Conservation (phyloP, 495 filamentous ascomycete genomes). For the Neurospora sp. region DNA sequence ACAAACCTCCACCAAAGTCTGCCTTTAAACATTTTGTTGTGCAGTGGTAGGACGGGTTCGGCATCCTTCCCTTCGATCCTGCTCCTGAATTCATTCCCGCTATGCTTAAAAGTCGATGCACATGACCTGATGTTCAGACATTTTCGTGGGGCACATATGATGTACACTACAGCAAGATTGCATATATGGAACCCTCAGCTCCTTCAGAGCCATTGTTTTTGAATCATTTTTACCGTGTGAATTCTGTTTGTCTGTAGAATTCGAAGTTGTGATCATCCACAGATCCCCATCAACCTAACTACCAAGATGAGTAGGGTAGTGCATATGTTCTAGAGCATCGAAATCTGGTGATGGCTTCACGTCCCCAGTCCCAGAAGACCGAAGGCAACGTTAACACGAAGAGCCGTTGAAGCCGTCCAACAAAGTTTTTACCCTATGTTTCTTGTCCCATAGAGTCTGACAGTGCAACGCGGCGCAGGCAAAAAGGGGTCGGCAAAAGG, state of each 20-base stretch:
- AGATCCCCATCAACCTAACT: neutral
- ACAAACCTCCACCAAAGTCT: neutral
- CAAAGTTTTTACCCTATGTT: neutral
- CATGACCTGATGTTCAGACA: neutral
- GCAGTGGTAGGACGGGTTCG: neutral
- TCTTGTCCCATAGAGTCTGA: neutral
- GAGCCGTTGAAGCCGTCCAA: neutral
- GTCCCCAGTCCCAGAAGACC: neutral
- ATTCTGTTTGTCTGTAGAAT: neutral
- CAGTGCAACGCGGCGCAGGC: neutral
- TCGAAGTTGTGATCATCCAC: neutral
- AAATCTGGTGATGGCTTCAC: neutral
- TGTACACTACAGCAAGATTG: neutral
- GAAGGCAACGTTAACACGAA: neutral
- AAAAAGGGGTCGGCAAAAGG: slow-evolving; percentile 1
- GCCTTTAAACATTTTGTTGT: neutral
- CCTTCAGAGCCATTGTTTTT: neutral
- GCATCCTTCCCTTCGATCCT: neutral
- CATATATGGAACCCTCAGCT: neutral
- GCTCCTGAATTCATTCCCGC: neutral
- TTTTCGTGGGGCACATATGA: neutral
- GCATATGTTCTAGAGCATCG: neutral
- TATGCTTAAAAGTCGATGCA: neutral
- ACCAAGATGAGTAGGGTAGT: neutral
- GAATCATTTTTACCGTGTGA: neutral